phyloP scores from a whole-genome alignment of 208 protist genomes.

The Leishmania mexicana region DNA sequence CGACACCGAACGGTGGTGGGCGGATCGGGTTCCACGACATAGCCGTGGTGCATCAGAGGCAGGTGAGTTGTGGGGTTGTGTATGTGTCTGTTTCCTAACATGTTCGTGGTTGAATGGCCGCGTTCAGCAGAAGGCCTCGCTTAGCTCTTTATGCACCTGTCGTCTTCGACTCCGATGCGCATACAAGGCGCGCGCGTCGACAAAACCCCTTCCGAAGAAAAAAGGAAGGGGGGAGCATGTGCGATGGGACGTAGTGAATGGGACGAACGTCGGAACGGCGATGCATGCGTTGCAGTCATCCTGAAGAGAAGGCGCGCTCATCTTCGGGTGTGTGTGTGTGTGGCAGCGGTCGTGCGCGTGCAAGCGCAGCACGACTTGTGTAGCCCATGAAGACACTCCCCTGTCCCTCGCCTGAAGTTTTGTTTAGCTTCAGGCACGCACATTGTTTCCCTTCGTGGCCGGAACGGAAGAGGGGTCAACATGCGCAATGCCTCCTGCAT shows the following conservation, averaged over 20 bases:
- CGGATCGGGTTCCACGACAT: not conserved
- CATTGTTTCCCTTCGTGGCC: no score
- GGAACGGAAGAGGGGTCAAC: no score
- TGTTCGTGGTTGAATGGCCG: not conserved
- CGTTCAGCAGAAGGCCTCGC: not conserved
- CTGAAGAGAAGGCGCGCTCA: not conserved
- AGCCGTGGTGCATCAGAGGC: not conserved
- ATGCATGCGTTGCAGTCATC: not conserved
- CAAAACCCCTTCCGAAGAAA: not conserved
- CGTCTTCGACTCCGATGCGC: not conserved
- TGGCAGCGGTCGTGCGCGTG: not conserved
- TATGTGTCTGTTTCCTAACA: not conserved
- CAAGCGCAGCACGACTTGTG: not conserved
- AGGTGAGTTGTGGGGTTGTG: not conserved
- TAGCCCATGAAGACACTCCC: not conserved
- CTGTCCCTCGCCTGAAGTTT: not conserved
- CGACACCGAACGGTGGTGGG: not conserved
- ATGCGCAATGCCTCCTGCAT: not conserved
- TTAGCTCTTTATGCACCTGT: not conserved
- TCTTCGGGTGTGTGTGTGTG: not conserved
- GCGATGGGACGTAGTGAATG: not conserved
- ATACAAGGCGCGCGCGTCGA: not conserved
- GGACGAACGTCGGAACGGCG: not conserved
- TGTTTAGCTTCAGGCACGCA: not conserved
- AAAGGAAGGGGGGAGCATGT: not conserved